Base-by-base conservation (phyloP, 2,329 filamentous ascomycete genomes). In the Aspergillus sp. region DNA sequence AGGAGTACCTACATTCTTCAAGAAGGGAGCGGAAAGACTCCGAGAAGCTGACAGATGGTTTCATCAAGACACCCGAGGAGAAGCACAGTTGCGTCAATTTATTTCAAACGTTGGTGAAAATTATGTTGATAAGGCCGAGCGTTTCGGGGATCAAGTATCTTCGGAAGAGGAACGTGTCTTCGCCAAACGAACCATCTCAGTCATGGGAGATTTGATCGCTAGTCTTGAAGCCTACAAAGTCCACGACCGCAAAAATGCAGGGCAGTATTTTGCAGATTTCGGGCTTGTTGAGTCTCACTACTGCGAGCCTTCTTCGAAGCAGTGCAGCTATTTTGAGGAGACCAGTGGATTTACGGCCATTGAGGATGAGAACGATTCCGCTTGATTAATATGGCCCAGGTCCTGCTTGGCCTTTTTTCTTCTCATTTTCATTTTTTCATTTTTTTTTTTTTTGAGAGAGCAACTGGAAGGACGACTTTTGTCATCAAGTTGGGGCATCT, bases 41-140 rank as follows among this genome's bases (percentile, higher is more conserved):
- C 55, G 58, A n/a, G 63, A 67, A 37, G 54, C 62, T 5, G 55
- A 66, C 13, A 9, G 17, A n/a, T 69, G 67, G 67, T 69, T 68
- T 19, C 66, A 64, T 34, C 58, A 20, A 20, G 67, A 68, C 51
- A 24, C 39, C 19, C 59, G 63, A 33, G 61, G 64, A 19, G 56
- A 63, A 9, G 50, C 56, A 7, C 22, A 56, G 12, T 50, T 66
- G 46, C 67, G 64, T 11, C 52, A 61, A n/a, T 59, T 64, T 37
- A 60, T 68, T 41, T 42, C 47, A 17, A 51, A 46, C 9, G 60
- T 68, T 54, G 61, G 63, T 20, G 44, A 61, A 17, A 59, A 56
- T 17, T 54, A 64, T 39, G 54, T 60, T 12, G 45, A 57, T 33
- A 63, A 54, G 27, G 47, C 46, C 41, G 57, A 62, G 46, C 41